These are phyloP conservation scores for Cornus controversa DNA, from an alignment of 148 eudicot genomes.

Conservation along the genomic window DNA sequence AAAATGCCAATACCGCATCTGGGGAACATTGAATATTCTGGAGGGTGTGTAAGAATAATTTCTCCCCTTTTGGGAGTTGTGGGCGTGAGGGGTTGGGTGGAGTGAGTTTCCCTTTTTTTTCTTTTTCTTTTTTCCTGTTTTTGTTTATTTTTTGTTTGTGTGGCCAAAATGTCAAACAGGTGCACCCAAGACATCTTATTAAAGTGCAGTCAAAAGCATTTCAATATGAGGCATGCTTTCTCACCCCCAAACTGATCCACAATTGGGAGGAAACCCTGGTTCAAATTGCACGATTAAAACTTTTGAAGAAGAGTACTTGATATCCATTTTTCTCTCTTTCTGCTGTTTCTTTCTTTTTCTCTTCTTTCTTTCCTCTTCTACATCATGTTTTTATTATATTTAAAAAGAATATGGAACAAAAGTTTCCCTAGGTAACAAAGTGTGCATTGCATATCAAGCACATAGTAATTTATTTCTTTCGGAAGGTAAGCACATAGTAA, in stretches of 20 bases:
- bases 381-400: neutral
- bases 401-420: neutral
- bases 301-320: too few species aligned
- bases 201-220: too few species aligned
- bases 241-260: too few species aligned
- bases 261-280: too few species aligned
- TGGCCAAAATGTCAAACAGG: too few species aligned
- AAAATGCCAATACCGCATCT: neutral
- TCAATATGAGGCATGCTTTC: too few species aligned
- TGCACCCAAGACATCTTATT: too few species aligned
- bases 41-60: neutral
- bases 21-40: neutral
- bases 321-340: too few species aligned
- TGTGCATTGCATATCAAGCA: neutral
- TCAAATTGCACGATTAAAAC: too few species aligned
- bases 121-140: neutral
- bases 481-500: neutral
- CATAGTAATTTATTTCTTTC: neutral
- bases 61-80: neutral
- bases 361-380: neutral
- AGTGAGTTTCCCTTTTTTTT: neutral
- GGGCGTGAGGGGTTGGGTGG: neutral
- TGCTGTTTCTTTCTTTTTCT: neutral
- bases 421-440: neutral
- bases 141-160: too few species aligned